These are phyloP conservation scores for Purshia tridentata DNA, from an alignment of 306 rosid species.

Conservation along the genomic window DNA sequence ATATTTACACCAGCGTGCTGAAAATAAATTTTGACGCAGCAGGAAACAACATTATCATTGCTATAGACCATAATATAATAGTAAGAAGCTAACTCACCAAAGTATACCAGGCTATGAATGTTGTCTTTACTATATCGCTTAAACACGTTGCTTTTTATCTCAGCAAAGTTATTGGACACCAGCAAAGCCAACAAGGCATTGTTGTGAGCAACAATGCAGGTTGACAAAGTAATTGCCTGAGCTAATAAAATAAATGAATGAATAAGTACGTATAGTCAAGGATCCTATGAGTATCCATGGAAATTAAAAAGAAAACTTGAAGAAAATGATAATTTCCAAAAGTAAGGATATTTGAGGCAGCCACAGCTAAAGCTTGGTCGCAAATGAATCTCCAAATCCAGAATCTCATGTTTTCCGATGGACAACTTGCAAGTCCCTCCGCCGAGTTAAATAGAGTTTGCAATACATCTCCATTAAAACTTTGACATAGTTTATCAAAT, in stretches of 20 bases:
- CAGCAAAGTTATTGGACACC: constrained; percentile 97
- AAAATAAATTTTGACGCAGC: neutral
- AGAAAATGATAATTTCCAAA: constrained; percentile 14
- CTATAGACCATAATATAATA: neutral
- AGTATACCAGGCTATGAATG: constrained; percentile 89
- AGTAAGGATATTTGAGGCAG: constrained; percentile 92
- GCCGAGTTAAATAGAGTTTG: constrained; percentile 89
- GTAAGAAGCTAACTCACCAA: constrained; percentile 56
- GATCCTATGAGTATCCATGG: constrained; percentile 43
- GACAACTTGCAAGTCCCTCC: constrained; percentile 79
- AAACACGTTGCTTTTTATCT: constrained; percentile 93
- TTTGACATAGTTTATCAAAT: constrained; percentile 96
- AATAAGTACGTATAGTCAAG: constrained; percentile 72
- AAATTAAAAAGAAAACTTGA: neutral
- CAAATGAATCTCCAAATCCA: constrained; percentile 83
- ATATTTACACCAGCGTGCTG: neutral
- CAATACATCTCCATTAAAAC: constrained; percentile 86
- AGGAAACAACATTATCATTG: neutral
- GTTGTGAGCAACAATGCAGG: constrained; percentile 96
- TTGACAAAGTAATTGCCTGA: constrained; percentile 98
- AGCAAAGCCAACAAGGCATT: constrained; percentile 88
- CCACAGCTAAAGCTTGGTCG: constrained; percentile 75
- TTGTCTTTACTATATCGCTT: constrained; percentile 89
- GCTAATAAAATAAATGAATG: constrained; percentile 95
- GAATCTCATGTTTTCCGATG: constrained; percentile 58